Evolutionary conservation across 1,284 basidiomycete species (phyloP), one percentile per base, ranked within the genome.

Genomic region (Pseudozyma thailandica): DNA sequence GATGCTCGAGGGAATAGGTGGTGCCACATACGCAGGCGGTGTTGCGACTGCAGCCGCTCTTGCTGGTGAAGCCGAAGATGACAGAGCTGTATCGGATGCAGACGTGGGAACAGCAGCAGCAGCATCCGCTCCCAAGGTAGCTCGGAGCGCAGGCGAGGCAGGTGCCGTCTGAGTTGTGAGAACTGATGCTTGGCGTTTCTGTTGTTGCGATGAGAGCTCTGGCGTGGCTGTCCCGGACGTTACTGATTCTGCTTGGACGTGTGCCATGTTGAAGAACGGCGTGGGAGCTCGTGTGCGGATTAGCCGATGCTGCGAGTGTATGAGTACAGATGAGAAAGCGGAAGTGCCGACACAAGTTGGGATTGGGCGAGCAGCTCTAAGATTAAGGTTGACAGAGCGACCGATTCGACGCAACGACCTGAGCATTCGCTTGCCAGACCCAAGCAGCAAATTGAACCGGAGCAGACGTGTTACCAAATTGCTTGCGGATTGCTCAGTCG

Each of bases 1-100:
- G 51, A 79, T 42, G 57, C 74, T 69, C 6, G 56, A 59, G 1
- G 78, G 78, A n/a, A 79, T 68, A 23, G 73, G 70, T 4, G 68
- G 63, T 9, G 73, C 69, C 3, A 69, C 64, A 23, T 69, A 75
- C 0, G 62, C 48, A n/a, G n/a, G n/a, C n/a, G n/a, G n/a, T n/a
- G n/a, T n/a, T n/a, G n/a, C n/a, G n/a, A n/a, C n/a, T n/a, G n/a
- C n/a, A 7, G 61, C 42, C 2, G 55, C 51, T 20, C 41, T 43
- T n/a, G 43, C 18, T 7, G 44, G 15, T 23, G 49, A 18, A 2
- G 30, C 18, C n/a, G 49, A 35, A 7, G 58, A 30, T 10, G 42
- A 23, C 15, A 60, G 56, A 6, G 52, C 56, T 38, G 60, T 46
- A 26, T 70, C 66, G 10, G 66, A 64, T 9, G 60, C 55, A 44